Conservation (phyloP, 2,329 filamentous ascomycete species). For the Gnomoniopsis smithogilvyi region DNA sequence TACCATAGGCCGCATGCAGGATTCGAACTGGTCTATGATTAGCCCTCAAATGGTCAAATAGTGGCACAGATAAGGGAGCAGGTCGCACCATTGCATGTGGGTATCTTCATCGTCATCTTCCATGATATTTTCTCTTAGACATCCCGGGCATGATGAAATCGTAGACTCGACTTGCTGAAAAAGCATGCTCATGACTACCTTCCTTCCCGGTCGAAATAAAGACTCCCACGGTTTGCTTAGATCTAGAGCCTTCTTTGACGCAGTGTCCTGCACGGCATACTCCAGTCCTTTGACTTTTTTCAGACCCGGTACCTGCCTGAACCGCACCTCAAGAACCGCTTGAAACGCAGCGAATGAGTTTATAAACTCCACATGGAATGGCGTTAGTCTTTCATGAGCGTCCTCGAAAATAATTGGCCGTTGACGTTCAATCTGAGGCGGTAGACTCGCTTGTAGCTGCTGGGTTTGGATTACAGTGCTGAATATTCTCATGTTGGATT, state of each 20-base stretch:
- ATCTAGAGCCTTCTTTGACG: neutral
- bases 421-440: neutral
- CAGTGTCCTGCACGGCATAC: conserved; percentile 2
- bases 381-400: neutral
- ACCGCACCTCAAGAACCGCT: neutral
- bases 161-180: neutral
- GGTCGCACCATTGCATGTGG: neutral
- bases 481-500: neutral
- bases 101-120: neutral
- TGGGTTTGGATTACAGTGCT: neutral
- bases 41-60: no score
- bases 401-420: conserved; percentile 5
- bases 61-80: neutral
- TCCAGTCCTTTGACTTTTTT: conserved; percentile 1
- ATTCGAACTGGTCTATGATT: no score
- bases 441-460: neutral
- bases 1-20: no score
- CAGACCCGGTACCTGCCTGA: conserved; percentile 3
- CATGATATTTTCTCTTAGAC: neutral
- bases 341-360: conserved; percentile 2
- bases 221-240: neutral
- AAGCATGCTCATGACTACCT: conserved; percentile 5
- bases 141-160: neutral
- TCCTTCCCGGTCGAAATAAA: neutral
- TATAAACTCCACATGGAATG: conserved; percentile 1